A percentile compares a stretch with the other conserved stretches of the same genome.
Conservation (phyloP, 192 early-diverging fungal species). For the Mortierella antarctica region DNA sequence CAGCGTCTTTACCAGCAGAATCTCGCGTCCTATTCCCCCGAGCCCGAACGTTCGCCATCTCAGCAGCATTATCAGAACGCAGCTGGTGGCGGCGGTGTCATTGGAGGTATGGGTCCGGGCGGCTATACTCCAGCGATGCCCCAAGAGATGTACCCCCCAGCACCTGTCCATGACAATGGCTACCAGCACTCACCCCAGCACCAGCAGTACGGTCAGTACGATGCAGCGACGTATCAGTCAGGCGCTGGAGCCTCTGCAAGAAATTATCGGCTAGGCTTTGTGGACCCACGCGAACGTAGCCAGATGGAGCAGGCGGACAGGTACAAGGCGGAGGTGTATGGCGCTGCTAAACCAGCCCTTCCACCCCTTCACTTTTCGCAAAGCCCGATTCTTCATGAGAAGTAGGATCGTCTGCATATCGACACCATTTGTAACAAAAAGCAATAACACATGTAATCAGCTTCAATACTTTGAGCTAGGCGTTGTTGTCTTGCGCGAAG, state of each 20-base stretch:
- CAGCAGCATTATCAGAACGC: slow-evolving; percentile 33
- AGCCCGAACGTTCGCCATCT: slow-evolving; percentile 5
- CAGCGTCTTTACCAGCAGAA: slow-evolving; percentile 48
- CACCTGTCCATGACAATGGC: slow-evolving; percentile 10
- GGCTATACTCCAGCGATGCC: slow-evolving; percentile 7
- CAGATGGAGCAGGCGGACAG: slow-evolving; percentile 31
- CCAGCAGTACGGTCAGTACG: slow-evolving; percentile 17
- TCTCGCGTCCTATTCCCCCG: slow-evolving; percentile 32
- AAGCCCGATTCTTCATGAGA: slow-evolving; percentile 48
- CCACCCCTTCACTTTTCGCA: slow-evolving; percentile 36
- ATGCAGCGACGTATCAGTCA: slow-evolving; percentile 20
- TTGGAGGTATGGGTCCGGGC: not conserved
- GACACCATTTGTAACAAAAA: not conserved
- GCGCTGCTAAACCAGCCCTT: not conserved
- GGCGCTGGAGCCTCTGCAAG: slow-evolving; percentile 6
- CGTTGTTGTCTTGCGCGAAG: too few relatives aligned
- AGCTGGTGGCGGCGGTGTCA: not conserved
- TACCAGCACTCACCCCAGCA: not conserved
- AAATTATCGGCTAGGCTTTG: slow-evolving; percentile 39
- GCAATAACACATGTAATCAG: too few relatives aligned
- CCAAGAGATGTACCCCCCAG: slow-evolving; percentile 29
- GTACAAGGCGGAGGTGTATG: slow-evolving; percentile 30
- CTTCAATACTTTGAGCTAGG: too few relatives aligned
- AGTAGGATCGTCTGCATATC: slow-evolving; percentile 5
- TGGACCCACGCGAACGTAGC: slow-evolving; percentile 28